Evolutionary conservation across 768 basidiomycete genomes (phyloP).

Genomic region (Exsudoporus frostii): DNA sequence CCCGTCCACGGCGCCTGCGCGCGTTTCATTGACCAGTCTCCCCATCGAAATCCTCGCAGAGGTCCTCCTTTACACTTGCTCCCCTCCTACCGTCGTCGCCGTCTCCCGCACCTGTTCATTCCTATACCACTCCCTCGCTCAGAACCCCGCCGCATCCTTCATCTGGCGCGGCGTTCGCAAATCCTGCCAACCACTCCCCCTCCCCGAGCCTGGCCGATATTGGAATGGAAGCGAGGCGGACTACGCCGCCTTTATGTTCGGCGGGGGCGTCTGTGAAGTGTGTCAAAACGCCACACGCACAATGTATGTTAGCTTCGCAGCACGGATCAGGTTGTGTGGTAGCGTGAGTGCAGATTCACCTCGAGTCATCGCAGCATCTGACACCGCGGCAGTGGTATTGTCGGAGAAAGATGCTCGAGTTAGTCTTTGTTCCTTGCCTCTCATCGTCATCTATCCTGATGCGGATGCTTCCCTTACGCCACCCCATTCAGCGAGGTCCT

Average conservation of each 20-base stretch:
- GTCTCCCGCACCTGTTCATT: conserved; percentile 56
- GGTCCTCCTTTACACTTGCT: conserved; percentile 50
- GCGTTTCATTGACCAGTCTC: conserved; percentile 27
- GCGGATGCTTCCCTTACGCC: neutral
- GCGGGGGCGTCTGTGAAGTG: conserved; percentile 55
- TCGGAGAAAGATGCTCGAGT: conserved; percentile 16
- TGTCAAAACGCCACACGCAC: conserved; percentile 38
- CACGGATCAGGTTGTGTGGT: conserved; percentile 46
- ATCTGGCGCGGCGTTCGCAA: conserved; percentile 60
- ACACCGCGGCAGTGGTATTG: conserved; percentile 19
- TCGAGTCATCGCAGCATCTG: neutral
- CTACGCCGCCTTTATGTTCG: conserved; percentile 66
- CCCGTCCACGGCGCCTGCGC: neutral
- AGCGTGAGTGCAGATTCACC: conserved; percentile 26
- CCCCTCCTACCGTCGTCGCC: conserved; percentile 55
- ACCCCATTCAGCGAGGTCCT: conserved; percentile 13
- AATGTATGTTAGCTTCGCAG: conserved; percentile 47
- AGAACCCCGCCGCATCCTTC: conserved; percentile 41
- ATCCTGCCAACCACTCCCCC: conserved; percentile 29
- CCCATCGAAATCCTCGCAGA: conserved; percentile 67
- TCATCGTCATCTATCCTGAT: neutral
- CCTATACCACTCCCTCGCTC: conserved; percentile 48
- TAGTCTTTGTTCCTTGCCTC: neutral
- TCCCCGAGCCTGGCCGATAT: conserved; percentile 42
- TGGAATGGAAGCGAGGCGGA: conserved; percentile 47